phyloP scores from a whole-genome alignment of 2,329 filamentous ascomycete genomes.

The Dactylellina parvicollis region DNA sequence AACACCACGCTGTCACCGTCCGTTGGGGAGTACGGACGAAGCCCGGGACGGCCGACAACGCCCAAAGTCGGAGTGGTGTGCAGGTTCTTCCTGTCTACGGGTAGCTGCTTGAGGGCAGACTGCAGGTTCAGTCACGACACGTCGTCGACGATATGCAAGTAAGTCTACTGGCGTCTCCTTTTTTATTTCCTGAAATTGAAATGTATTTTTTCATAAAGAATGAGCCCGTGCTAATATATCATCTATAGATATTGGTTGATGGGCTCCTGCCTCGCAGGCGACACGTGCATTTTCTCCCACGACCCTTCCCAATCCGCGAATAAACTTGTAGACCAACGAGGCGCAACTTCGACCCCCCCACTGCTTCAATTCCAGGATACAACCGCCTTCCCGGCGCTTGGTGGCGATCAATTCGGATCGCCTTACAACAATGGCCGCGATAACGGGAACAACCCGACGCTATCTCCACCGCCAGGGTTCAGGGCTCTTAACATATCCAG shows the following conservation, averaged over 20 bases:
- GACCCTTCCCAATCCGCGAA: constrained; percentile 88
- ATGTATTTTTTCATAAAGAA: constrained; percentile 51
- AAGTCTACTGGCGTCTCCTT: constrained; percentile 9
- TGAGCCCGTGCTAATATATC: constrained; percentile 57
- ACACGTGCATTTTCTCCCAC: constrained; percentile 96
- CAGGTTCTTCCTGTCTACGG: constrained; percentile 95
- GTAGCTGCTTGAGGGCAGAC: constrained; percentile 93
- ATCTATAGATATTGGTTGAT: constrained; percentile 85
- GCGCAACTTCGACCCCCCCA: constrained; percentile 72
- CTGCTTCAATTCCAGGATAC: constrained; percentile 84
- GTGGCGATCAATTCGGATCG: constrained; percentile 66
- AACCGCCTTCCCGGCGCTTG: constrained; percentile 80
- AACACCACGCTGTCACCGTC: constrained; percentile 65
- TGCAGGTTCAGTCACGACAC: constrained; percentile 97
- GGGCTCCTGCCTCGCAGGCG: constrained; percentile 92
- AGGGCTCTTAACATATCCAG: constrained; percentile 75
- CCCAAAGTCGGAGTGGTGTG: constrained; percentile 92
- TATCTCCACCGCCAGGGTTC: constrained; percentile 73
- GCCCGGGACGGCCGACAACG: constrained; percentile 74
- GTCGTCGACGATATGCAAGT: constrained; percentile 96
- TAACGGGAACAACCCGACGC: constrained; percentile 56
- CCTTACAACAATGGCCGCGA: constrained; percentile 55
- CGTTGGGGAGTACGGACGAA: constrained; percentile 62
- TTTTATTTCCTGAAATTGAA: neutral
- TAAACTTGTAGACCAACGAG: constrained; percentile 78